Evolutionary conservation across 257 asterid species (phyloP).

Genomic region (Echites panduratus): DNA sequence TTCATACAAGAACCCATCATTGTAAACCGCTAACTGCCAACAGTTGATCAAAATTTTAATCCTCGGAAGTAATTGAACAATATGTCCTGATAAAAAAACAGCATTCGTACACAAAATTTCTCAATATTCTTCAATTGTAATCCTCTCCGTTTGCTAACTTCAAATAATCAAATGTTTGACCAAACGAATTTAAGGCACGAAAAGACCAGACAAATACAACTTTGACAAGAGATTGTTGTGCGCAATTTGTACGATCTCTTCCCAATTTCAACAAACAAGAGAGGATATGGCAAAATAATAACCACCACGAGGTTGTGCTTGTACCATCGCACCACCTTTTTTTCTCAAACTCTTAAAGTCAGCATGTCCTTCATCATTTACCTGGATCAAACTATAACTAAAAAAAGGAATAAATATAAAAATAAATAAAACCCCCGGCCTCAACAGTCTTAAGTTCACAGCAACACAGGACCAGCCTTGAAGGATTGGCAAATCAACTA

Average conservation of each 20-base stretch:
- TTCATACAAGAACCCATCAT: constrained; percentile 73
- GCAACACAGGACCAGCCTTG: not conserved
- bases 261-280: not conserved
- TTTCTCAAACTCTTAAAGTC: not conserved
- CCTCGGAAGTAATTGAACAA: not conserved
- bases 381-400: not conserved
- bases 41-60: constrained; percentile 20
- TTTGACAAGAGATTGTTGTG: not conserved
- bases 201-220: not conserved
- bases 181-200: not conserved
- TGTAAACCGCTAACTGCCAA: constrained; percentile 24
- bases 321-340: not conserved
- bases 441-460: not conserved
- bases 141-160: not conserved
- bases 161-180: not conserved
- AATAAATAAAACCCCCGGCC: too few relatives aligned
- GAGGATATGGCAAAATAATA: not conserved
- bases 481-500: not conserved
- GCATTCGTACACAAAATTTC: not conserved
- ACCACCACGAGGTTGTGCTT: not conserved
- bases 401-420: not conserved
- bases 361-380: not conserved
- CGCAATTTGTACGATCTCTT: not conserved
- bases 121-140: not conserved
- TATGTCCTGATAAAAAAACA: not conserved